Base-by-base conservation (phyloP, 2,329 filamentous ascomycete species). In the Peltaster fructicola region DNA sequence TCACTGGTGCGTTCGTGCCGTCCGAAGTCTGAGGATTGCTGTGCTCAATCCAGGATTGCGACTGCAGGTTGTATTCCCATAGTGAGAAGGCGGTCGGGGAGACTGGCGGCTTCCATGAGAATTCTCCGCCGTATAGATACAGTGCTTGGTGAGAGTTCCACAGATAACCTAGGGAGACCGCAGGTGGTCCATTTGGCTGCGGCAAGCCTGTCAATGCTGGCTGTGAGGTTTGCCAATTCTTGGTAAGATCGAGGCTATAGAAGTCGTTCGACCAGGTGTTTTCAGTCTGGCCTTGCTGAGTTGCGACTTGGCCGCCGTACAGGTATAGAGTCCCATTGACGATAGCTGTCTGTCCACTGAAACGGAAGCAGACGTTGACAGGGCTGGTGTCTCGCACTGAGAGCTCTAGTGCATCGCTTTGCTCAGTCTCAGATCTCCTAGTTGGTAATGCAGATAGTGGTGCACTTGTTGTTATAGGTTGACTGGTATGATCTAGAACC, bases 231-330 rank as follows among this genome's bases (percentile, higher is more conserved):
- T 73, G 61, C 73, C 76, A 84, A n/a, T 68, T 68, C 34, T 67
- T 68, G 3, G 69, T 77, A 6, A 82, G 58, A 37, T 81, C 73
- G n/a, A 82, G 51, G 0, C 63, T 63, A 14, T 82, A 50, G 38
- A 84, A 75, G 45, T 81, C 59, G 40, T 80, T 80, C 37, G 75
- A 80, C 76, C 76, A 82, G 2, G 68, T 73, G 40, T 79, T 54
- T 5, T 54, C 50, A 2, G 53, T 60, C 39, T 82, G 75, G 17
- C 61, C 59, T 8, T 59, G 47, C 9, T 59, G 47, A 2, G 57
- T 64, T 24, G 61, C 74, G 8, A 68, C 63, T 36, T 74, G 63
- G 14, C 77, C 78, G 17, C 77, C 77, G 37, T 80, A 84, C 27
- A 80, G 63, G 44, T 79, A 84, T 3, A 82, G 43, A 0, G 74